phyloP scores from a whole-genome alignment of 129 eudicot species.

The Erigeron canadensis region DNA sequence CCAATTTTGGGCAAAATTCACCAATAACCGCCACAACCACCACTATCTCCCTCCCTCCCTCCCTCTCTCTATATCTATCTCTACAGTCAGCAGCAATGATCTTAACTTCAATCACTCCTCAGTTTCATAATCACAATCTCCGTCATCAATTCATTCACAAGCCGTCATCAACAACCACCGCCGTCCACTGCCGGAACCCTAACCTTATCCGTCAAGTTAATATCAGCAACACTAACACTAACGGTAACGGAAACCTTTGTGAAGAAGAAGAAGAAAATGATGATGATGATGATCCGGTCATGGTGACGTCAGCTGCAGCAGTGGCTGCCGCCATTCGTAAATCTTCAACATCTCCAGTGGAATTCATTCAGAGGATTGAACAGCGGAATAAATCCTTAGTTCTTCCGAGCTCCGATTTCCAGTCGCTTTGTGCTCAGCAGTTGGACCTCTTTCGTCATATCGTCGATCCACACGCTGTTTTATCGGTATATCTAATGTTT shows the following conservation, averaged over 20 bases:
- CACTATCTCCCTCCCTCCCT: too few species aligned
- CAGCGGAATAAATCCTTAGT: conserved; percentile 46
- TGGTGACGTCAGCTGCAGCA: conserved; percentile 72
- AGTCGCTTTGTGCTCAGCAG: conserved; percentile 75
- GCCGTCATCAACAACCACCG: conserved; percentile 11
- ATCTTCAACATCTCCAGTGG: conserved; percentile 87
- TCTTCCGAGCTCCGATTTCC: conserved; percentile 84
- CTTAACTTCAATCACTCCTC: conserved; percentile 21
- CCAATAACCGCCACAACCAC: neutral
- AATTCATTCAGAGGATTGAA: conserved; percentile 70
- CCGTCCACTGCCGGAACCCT: conserved; percentile 46
- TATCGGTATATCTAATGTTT: conserved; percentile 58
- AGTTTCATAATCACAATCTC: conserved; percentile 15
- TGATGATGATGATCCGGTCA: conserved; percentile 35
- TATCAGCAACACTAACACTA: conserved; percentile 5
- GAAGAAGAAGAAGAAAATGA: conserved; percentile 25
- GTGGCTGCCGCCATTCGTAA: conserved; percentile 67
- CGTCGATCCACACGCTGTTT: conserved; percentile 68
- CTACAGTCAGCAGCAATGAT: conserved; percentile 16
- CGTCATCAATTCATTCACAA: conserved; percentile 14
- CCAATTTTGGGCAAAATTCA: neutral
- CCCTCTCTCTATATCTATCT: neutral
- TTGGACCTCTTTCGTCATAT: conserved; percentile 76
- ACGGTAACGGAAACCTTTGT: conserved; percentile 6
- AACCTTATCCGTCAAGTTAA: conserved; percentile 39